Conservation (phyloP, 371 early-diverging fungal species). For the Batkoa obscura region DNA sequence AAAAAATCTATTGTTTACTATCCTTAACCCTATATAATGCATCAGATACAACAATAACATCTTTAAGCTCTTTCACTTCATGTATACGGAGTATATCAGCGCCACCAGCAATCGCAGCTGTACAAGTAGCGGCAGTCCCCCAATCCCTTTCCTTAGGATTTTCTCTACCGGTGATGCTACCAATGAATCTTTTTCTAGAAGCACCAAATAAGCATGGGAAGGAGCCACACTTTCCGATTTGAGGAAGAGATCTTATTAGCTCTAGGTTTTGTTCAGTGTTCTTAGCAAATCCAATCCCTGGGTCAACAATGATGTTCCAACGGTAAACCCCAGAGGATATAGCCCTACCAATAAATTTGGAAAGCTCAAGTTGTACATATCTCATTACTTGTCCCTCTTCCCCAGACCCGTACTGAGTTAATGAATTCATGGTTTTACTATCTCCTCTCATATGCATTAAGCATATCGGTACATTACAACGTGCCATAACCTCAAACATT, state of each 20-base stretch:
- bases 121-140: constrained; percentile 88
- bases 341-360: constrained; percentile 39
- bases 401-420: constrained; percentile 42
- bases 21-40: constrained; percentile 16
- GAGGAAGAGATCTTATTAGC: constrained; percentile 46
- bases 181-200: constrained; percentile 74
- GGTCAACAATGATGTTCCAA: constrained; percentile 94
- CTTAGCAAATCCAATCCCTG: constrained; percentile 95
- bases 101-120: constrained; percentile 76
- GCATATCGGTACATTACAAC: constrained; percentile 60
- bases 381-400: constrained; percentile 40
- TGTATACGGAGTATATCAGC: constrained; percentile 80
- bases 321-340: constrained; percentile 62
- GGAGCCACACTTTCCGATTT: constrained; percentile 22
- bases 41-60: constrained; percentile 74
- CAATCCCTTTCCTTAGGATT: constrained; percentile 60
- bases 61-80: constrained; percentile 79
- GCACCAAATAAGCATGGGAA: constrained; percentile 78
- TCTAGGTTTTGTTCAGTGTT: constrained; percentile 67
- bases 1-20: too few relatives aligned
- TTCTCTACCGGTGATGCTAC: constrained; percentile 37
- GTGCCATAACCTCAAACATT: constrained; percentile 64
- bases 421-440: constrained; percentile 67
- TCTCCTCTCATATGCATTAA: constrained; percentile 95
- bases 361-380: constrained; percentile 46